Evolutionary conservation across 1,139 yeast genomes (phyloP), one percentile per base, ranked within the genome.

Genomic region (Groenewaldozyma auringiensis): DNA sequence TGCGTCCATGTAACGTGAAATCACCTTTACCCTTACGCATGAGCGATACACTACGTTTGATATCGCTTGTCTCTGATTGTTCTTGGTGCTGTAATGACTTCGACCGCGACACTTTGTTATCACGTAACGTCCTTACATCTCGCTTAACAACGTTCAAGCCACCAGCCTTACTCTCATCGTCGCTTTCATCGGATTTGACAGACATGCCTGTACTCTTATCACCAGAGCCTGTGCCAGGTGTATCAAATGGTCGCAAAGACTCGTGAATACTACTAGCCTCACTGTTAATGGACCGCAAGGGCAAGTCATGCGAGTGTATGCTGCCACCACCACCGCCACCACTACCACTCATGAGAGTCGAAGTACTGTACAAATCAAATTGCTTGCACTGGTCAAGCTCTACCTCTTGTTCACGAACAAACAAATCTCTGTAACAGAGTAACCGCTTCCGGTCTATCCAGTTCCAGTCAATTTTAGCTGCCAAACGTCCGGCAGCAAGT

Each of bases 401-500:
- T 9, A 58, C 49, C 22, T 55, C 57, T 35, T 57, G 52, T 44
- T 66, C 69, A 47, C 60, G 58, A 25, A 58, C 58, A 47, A 77
- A 60, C 21, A 75, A 61, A 37, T 63, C 63, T 21, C 63, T 55
- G 57, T 74, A 75, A 33, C 70, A 66, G 22, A 61, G 58, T 36
- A 70, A 65, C 45, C 76, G 66, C 46, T 72, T 68, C 20, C 71
- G 60, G 47, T 79, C 82, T 50, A 71, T 71, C 68, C 78, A 71
- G 37, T 74, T 61, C 77, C 79, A 75, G 47, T 77, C 79, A 42
- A 79, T 58, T 50, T 73, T 70, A 17, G 75, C 69, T n/a, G 72
- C 66, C 47, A 76, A 58, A 45, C 70, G 64, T 35, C 73, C 72
- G 4, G 74, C 71, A 2, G 75, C 68, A 20, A 64, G 60, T 11